phyloP scores from a whole-genome alignment of 2,329 filamentous ascomycete species.

The Aspergillus sp. region DNA sequence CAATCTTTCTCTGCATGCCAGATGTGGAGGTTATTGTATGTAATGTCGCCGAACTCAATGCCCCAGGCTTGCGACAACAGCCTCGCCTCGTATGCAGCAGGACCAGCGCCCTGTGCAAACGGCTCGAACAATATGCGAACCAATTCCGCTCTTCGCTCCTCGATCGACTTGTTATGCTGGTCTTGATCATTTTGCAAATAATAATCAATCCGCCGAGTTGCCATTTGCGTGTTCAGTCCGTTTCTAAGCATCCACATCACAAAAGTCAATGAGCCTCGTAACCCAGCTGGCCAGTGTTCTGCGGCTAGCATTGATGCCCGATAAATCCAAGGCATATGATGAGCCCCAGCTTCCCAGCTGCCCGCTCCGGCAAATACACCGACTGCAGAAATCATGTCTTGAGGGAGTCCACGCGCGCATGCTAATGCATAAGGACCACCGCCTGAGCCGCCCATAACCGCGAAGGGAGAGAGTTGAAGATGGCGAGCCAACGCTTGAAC shows the following conservation, averaged over 20 bases:
- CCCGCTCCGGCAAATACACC: slow-evolving; percentile 27
- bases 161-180: slow-evolving; percentile 1
- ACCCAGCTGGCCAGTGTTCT: slow-evolving; percentile 13
- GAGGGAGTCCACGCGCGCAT: slow-evolving; percentile 33
- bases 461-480: slow-evolving; percentile 33
- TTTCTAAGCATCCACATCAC: slow-evolving; percentile 13
- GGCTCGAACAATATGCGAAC: slow-evolving; percentile 14
- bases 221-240: slow-evolving; percentile 9
- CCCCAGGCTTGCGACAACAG: slow-evolving; percentile 21
- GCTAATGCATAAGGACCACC: slow-evolving; percentile 42
- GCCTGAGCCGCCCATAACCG: slow-evolving; percentile 38
- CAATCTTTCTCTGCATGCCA: slow-evolving; percentile 21
- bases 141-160: slow-evolving; percentile 8
- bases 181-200: slow-evolving; percentile 12
- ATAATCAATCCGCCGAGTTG: slow-evolving; percentile 14
- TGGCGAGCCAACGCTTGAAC: slow-evolving; percentile 32
- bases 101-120: slow-evolving; percentile 17
- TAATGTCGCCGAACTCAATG: slow-evolving; percentile 17
- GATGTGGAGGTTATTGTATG: slow-evolving; percentile 16
- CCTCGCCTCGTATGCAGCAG: slow-evolving; percentile 17
- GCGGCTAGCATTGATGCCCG: slow-evolving; percentile 12
- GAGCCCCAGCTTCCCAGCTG: slow-evolving; percentile 25
- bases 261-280: slow-evolving; percentile 9
- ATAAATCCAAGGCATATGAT: slow-evolving; percentile 19
- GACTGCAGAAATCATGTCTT: slow-evolving; percentile 23